Conservation (phyloP, 208 protist genomes). For the Endotrypanum monterogeii region DNA sequence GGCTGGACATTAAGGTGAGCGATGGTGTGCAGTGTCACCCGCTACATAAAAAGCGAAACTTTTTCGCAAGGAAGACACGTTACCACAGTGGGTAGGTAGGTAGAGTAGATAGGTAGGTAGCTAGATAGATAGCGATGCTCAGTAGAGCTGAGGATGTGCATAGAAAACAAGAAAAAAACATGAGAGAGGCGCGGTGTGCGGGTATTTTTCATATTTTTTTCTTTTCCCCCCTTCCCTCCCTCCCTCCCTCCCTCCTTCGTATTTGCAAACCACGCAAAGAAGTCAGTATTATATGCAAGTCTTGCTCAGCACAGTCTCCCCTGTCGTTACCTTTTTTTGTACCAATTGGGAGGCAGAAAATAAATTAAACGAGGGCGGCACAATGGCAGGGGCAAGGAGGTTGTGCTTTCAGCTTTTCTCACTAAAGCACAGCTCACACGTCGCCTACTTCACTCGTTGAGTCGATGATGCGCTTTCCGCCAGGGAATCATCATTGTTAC, state of each 20-base stretch:
- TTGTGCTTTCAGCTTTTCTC: neutral
- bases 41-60: neutral
- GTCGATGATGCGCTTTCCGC: neutral
- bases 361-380: neutral
- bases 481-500: neutral
- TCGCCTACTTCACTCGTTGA: neutral
- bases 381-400: neutral
- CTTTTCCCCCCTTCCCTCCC: neutral
- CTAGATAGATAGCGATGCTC: conserved; percentile 1
- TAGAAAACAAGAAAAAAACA: neutral
- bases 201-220: neutral
- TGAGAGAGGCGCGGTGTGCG: neutral
- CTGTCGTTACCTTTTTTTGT: neutral
- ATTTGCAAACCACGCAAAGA: neutral
- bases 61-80: neutral
- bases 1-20: neutral
- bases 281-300: neutral
- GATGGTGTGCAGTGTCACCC: neutral
- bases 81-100: neutral
- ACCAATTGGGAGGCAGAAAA: too few relatives aligned
- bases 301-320: neutral
- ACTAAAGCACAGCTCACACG: neutral
- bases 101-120: too few relatives aligned
- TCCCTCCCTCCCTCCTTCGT: too few relatives aligned
- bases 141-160: neutral